Conservation (phyloP, 1,139 yeast species). For the Geotrichum carabidarum region DNA sequence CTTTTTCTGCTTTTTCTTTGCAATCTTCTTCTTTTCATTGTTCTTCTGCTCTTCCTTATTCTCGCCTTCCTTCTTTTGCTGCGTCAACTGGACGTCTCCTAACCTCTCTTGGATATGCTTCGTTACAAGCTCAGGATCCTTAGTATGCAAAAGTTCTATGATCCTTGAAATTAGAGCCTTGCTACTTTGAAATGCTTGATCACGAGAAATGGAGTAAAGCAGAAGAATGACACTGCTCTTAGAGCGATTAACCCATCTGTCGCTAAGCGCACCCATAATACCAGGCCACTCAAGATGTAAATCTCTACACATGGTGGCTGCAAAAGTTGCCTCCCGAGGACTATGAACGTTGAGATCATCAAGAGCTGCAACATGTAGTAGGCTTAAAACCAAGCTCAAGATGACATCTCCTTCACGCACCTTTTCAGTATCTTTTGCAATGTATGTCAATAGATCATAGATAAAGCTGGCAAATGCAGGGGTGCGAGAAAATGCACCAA, state of each 20-base stretch:
- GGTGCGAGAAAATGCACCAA: slow-evolving; percentile 37
- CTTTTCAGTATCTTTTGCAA: slow-evolving; percentile 16
- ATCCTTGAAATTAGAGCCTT: slow-evolving; percentile 21
- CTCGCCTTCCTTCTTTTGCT: slow-evolving; percentile 8
- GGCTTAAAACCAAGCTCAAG: slow-evolving; percentile 56
- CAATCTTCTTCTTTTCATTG: slow-evolving; percentile 37
- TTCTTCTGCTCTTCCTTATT: slow-evolving; percentile 18
- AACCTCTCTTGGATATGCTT: slow-evolving; percentile 7
- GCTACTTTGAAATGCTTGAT: slow-evolving; percentile 8
- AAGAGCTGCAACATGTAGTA: slow-evolving; percentile 56
- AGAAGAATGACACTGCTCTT: slow-evolving; percentile 4
- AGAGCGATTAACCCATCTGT: not conserved
- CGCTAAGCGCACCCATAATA: not conserved
- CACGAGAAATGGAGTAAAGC: slow-evolving; percentile 7
- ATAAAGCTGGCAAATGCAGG: slow-evolving; percentile 35
- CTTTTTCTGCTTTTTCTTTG: slow-evolving; percentile 66
- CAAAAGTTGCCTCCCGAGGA: slow-evolving; percentile 14
- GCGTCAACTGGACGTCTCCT: slow-evolving; percentile 14
- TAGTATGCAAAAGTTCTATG: slow-evolving; percentile 19
- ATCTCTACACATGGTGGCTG: slow-evolving; percentile 17
- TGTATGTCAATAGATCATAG: slow-evolving; percentile 25
- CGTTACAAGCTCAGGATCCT: slow-evolving; percentile 17
- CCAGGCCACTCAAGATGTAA: slow-evolving; percentile 9
- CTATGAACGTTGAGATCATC: slow-evolving; percentile 30
- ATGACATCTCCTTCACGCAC: slow-evolving; percentile 41